A percentile compares a stretch with the other conserved stretches of the same genome.
Evolutionary conservation across 345 rosid species (phyloP).

Genomic region (Erodium maritimum): DNA sequence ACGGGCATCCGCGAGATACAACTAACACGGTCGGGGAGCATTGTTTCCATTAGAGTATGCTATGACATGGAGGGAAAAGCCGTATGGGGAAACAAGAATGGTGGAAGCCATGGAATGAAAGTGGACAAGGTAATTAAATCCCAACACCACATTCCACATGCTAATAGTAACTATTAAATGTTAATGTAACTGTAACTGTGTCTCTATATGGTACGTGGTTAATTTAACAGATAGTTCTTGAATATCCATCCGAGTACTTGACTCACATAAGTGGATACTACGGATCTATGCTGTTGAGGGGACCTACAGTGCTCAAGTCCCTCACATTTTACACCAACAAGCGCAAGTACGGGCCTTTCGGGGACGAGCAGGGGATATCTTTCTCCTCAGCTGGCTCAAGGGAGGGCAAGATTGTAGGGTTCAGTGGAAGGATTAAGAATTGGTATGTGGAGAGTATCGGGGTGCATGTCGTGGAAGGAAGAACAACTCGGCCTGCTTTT

Average conservation of each 20-base stretch:
- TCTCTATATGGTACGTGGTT: no score
- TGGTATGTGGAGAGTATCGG: constrained; percentile 17
- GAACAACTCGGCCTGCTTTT: not conserved
- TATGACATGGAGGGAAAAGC: constrained; percentile 20
- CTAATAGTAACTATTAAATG: no score
- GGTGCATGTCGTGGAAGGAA: constrained; percentile 14
- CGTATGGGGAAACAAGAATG: constrained; percentile 18
- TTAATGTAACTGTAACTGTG: no score
- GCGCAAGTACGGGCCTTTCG: constrained; percentile 21
- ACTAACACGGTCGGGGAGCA: constrained; percentile 10
- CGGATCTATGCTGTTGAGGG: constrained; percentile 14
- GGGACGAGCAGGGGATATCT: constrained; percentile 17
- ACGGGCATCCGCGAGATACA: constrained; percentile 17
- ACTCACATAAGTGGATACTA: constrained; percentile 18
- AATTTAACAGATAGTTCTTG: not conserved
- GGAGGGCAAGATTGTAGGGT: constrained; percentile 14
- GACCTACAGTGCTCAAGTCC: constrained; percentile 9
- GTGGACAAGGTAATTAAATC: constrained; percentile 14
- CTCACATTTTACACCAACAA: constrained; percentile 19
- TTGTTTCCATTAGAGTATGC: constrained; percentile 13
- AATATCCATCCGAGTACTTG: constrained; percentile 18
- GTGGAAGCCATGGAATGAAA: constrained; percentile 15
- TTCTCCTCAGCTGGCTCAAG: constrained; percentile 13
- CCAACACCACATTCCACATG: no score
- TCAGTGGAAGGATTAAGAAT: constrained; percentile 16